Base-by-base conservation (phyloP, 129 eudicot genomes). In the Flaveria brownii region DNA sequence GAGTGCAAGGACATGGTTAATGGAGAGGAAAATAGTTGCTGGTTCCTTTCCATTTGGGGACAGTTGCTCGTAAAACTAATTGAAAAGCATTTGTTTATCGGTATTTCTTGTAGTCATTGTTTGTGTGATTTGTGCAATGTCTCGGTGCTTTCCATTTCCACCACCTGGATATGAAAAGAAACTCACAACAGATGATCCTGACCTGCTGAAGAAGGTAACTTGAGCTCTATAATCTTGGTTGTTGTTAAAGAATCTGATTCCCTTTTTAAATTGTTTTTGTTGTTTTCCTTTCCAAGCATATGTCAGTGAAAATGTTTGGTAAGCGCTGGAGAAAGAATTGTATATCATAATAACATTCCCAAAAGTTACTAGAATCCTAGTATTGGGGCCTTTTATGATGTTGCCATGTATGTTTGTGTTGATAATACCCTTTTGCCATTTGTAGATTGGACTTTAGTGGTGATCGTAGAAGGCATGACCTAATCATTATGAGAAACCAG, bases 121-220 rank as follows among this genome's bases (percentile, higher is more conserved):
- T 68, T 57, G 80, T 81, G 49, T 68, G 61, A 30, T 56, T 71
- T 70, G 75, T 71, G 87, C 89, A 47, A 86, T 88, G 92, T 91
- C 90, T 83, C 90, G 93, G 80, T 88, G 97, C 91, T 86, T 91
- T 85, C 90, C 93, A 6, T 87, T 88, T 80, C 90, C 90, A 62
- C 96, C 96, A 41, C 96, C 92, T 18, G 96, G 96, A 80, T 90
- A 90, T 86, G 88, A 87, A 77, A 87, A 81, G 86, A 90, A 85
- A 83, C 82, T 75, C n/a, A 81, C 43, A 77, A 74, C 73, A 20
- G 96, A 90, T 12, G 92, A 83, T 30, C 50, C 65, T 11, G 85
- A 86, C 81, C 25, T 90, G 80, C 71, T 87, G 50, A 84, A 90
- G 81, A 87, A 90, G 90, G 96, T 90, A 79, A 63, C 43, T 65